Base-by-base conservation (phyloP, 176 grass and related monocot species). In the Musa troglodytarum region DNA sequence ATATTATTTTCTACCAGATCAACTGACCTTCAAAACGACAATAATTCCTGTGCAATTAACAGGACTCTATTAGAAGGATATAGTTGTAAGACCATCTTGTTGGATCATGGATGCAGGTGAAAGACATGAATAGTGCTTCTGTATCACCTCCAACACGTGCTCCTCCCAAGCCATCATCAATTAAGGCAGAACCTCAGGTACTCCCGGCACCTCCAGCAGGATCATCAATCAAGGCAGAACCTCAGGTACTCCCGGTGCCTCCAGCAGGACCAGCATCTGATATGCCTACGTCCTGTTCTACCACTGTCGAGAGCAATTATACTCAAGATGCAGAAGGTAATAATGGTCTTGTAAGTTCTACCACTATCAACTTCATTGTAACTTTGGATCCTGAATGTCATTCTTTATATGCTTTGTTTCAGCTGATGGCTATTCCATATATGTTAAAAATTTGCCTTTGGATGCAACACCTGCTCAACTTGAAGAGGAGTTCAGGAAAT, bases 401-500 rank as follows among this genome's bases (percentile, higher is more conserved):
- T 57, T 25, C 43, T 10, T 78, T 49, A 16, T 69, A 14, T 70
- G 64, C 66, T 65, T 88, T 1, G 81, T 78, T 85, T 52, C 74
- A 92, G 88, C 81, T 81, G 95, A 99, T 50, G 81, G 84, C 0
- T 83, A 88, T 76, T 92, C 96, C 22, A 91, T 99, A 66, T 99
- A 94, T 51, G 77, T 99, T 21, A 85, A 81, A 52, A 99, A 76
- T 81, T 85, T 99, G 23, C 96, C 86, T 24, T 62, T 99, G 74
- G 76, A 77, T 79, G 88, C 88, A 43, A 94, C 84, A 54, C 81
- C 85, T 5, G 71, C 76, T 54, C 91, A 99, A 84, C 82, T 99
- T 54, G 91, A 99, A 76, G 88, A 99, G 26, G 88, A 87, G 20
- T 99, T 99, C 81, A 93, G 89, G 74, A 84, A 74, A 81, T 99